phyloP scores from a whole-genome alignment of 129 eudicot species.

The Heracleum sosnowskyi region DNA sequence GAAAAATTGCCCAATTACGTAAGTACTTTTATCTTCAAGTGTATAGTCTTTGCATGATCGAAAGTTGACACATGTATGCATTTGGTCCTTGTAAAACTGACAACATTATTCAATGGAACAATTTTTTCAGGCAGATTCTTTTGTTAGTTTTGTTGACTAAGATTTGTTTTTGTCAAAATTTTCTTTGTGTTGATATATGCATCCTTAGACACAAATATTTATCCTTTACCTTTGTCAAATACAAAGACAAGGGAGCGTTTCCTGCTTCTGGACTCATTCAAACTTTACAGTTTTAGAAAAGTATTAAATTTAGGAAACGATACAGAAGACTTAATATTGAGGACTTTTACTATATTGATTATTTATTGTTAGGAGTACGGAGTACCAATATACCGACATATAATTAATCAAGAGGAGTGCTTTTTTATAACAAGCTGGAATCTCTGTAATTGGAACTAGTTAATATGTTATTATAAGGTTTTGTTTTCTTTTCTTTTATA shows the following conservation, averaged over 20 bases:
- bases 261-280: background rate
- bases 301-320: background rate
- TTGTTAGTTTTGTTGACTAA: background rate
- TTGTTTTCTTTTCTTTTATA: background rate
- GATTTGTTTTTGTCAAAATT: background rate
- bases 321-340: background rate
- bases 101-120: background rate
- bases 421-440: background rate
- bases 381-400: background rate
- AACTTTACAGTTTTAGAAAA: background rate
- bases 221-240: background rate
- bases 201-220: background rate
- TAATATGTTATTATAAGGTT: background rate
- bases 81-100: background rate
- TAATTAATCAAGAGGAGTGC: background rate
- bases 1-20: slow-evolving; percentile 22
- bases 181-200: background rate
- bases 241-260: background rate
- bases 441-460: background rate
- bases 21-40: slow-evolving; percentile 11
- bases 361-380: background rate
- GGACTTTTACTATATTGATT: background rate
- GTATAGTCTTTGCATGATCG: background rate
- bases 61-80: background rate
- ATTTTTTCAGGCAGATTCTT: background rate